Percentiles rank a stretch among this genome's conserved stretches.
phyloP scores from a whole-genome alignment of 139 green algal species.

The Micractinium sp. region DNA sequence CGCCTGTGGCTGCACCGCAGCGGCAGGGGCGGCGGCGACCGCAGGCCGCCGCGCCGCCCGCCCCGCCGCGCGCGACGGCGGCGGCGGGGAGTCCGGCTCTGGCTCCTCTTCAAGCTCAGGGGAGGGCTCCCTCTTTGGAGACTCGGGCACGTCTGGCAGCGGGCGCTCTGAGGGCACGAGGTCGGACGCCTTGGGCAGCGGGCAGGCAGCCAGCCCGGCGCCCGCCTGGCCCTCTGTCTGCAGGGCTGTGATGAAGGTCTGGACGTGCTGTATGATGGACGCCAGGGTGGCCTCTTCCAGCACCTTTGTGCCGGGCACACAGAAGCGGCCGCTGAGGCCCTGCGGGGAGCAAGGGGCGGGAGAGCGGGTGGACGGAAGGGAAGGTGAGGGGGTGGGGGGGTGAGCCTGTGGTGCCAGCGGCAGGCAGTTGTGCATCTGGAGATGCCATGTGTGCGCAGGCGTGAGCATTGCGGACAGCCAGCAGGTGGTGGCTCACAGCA shows the following conservation, averaged over 20 bases:
- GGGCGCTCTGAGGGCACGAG: constrained; percentile 13
- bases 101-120: constrained; percentile 12
- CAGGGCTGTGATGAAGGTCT: constrained; percentile 3
- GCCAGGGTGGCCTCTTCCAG: not conserved
- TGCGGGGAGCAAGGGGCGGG: not conserved
- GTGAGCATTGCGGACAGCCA: too few species aligned
- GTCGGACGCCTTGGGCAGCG: not conserved
- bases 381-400: not conserved
- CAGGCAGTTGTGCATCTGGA: not conserved
- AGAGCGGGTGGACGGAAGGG: not conserved
- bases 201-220: not conserved
- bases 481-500: too few species aligned
- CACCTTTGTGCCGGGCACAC: not conserved
- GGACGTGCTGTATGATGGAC: not conserved
- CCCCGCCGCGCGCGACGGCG: not conserved
- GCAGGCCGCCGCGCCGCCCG: not conserved
- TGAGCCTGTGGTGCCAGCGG: not conserved
- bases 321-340: constrained; percentile 18
- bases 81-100: not conserved
- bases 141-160: constrained; percentile 28
- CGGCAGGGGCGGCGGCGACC: not conserved
- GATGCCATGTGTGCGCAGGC: too few species aligned
- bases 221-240: not conserved
- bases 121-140: constrained; percentile 12
- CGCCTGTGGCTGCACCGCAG: not conserved